Evolutionary conservation across 2,329 filamentous ascomycete species (phyloP), one percentile per base, ranked within the genome.

Genomic region (Fusarium nodosum): DNA sequence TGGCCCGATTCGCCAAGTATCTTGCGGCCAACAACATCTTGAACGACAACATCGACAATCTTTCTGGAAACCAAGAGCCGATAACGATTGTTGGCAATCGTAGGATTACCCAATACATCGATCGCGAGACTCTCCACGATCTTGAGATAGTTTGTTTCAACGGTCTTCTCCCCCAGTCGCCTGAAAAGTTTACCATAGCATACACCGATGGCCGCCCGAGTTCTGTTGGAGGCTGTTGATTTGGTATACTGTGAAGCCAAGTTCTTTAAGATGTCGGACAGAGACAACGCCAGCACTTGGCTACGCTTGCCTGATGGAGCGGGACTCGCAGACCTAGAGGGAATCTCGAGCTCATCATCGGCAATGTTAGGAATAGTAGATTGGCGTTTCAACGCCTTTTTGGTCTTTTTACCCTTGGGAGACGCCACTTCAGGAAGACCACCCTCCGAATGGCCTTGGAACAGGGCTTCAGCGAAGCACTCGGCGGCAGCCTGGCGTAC

Each of bases 1-100:
- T 97, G 95, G 10, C 94, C 94, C 16, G 92, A 93, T 79, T 99
- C 95, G 15, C 94, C 94, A 3, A 99, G 85, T 72, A 97, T 91
- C 70, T 90, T 89, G 60, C 87, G 87, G 11, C 93, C 93, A 68
- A 98, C 86, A 10, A 96, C 89, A 61, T 94, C 91, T 74, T 97
- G 93, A 13, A 99, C 83, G 48, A 97, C 87, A 38, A 91, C 91
- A 68, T 93, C 90, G 16, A 97, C 88, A 72, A 95, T 97, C 77
- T 91, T 93, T 57, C 96, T 88, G 4, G 93, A 93, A 63, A 93
- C 91, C 18, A 99, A 85, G 18, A 97, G 86, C 20, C 95, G 91
- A 78, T 97, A 97, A 41, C 95, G 90, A 76, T 97, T 97, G 76
- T 93, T 91, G 53, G 86, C 86, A 64, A 97, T 91, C 56, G 87